Base-by-base conservation (phyloP, 106 monocot species). In the Iris macrosiphon region DNA sequence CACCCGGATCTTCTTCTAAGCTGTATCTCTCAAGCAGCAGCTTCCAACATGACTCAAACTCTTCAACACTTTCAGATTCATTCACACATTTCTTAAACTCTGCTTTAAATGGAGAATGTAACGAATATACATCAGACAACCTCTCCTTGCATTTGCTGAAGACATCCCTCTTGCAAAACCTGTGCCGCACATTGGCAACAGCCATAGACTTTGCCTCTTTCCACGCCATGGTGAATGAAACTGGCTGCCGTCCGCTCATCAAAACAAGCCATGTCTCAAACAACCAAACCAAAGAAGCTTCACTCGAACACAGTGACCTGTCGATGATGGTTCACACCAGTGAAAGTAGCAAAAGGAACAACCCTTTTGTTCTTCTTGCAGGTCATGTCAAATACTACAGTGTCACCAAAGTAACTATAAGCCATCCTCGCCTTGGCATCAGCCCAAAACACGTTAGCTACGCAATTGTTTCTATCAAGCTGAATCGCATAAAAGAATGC, bases 371-470 rank as follows among this genome's bases (percentile, higher is more conserved):
- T 91, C 60, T 50, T 83, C 59, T 80, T 91, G 64, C 83, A 99
- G 8, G 70, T 78, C 67, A 71, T 72, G 67, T 99, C 98, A 45
- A 99, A 64, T 13, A 41, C 38, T 2, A 99, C 75, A 23, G 78
- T 60, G 66, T 99, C 98, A 13, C 91, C 87, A 31, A 91, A 99
- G 47, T 81, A 71, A 46, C 61, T 74, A 47, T 83, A 87, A 27
- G 87, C 77, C 81, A 79, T 80, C 44, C 83, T 77, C 3, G 91
- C 87, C 49, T 83, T 72, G 1, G 83, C 80, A 76, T 92, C 87
- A 0, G 91, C 91, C 98, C 98, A 99, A 48, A 99, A 99, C 37
- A 99, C 65, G 75, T 92, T 92, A 13, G 76, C 61, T 2, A 91
- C 56, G 27, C 87, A 87, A 54, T 92, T 91, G 65, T 68, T 84